Evolutionary conservation across 805 yeast species (phyloP), one percentile per base, ranked within the genome.

Genomic region (Blastobotrys peoriensis): DNA sequence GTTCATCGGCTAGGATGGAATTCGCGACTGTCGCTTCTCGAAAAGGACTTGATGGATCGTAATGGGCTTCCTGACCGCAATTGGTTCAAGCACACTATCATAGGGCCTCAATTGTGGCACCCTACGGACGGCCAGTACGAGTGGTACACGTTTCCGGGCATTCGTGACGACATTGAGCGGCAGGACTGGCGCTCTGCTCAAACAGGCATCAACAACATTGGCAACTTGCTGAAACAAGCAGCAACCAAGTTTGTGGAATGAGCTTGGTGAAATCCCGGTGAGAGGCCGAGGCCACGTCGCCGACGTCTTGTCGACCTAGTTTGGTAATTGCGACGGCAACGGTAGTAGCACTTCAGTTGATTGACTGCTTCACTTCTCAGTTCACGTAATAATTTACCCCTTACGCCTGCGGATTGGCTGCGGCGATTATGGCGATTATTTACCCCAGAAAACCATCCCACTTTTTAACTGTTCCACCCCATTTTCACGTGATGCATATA

Each of bases 1-100:
- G 78, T 81, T 38, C 79, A 76, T 50, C 70, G 98, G 55, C 77
- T 86, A 82, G 78, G 77, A 45, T 84, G 93, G 86, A 89, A 89
- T 62, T 72, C 78, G n/a, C 77, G 78, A 48, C 63, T 86, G 55
- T 62, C 76, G 3, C 60, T 65, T 13, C 68, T 85, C 46, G 82
- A 80, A 50, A 74, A 74, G 50, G 61, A 68, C 16, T 74, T 85
- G 50, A 57, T 81, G 6, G 59, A 67, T 4, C 59, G 67, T 1
- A 66, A 64, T 5, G 69, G 69, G 2, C 76, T 76, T 1, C 54
- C 75, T 1, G 57, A 64, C 4, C 70, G 95, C 28, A 68, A 76
- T 13, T 88, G 89, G 68, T 83, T 76, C 58, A 70, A 73, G 54
- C 88, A 86, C 56, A 59, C 73, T 1, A 53, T 88, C 3, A 78